Percentiles rank a stretch among this genome's conserved stretches.
Conservation (phyloP, 2,329 filamentous ascomycete genomes). For the Tolypocladium nubicola region DNA sequence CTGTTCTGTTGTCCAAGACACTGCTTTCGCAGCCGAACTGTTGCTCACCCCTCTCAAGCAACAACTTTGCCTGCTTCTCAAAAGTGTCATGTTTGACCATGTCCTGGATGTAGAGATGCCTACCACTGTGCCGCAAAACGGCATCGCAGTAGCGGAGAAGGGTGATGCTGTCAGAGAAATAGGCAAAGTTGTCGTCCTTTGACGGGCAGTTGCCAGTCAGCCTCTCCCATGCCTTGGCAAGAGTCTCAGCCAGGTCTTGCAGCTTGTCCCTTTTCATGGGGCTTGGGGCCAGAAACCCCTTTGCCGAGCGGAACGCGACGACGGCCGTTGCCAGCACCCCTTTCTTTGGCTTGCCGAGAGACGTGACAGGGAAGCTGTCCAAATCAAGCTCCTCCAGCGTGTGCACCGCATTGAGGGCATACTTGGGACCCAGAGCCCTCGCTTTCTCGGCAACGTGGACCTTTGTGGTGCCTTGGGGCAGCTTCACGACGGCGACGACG, state of each 20-base stretch:
- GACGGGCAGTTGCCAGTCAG: conserved; percentile 16
- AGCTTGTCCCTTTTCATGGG: neutral
- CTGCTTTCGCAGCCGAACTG: neutral
- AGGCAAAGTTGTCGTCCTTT: conserved; percentile 13
- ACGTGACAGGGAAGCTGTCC: conserved; percentile 26
- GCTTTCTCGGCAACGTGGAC: conserved; percentile 18
- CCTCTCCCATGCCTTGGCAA: conserved; percentile 18
- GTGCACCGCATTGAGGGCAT: conserved; percentile 28
- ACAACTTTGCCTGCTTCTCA: conserved; percentile 17
- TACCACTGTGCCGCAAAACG: conserved; percentile 14
- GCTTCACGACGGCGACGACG: conserved; percentile 30
- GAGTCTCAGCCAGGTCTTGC: conserved; percentile 6
- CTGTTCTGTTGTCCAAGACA: too few species aligned
- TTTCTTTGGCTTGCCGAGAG: conserved; percentile 34
- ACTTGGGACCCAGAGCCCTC: conserved; percentile 23
- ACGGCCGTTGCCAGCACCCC: conserved; percentile 19
- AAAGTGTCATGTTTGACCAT: conserved; percentile 18
- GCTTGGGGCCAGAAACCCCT: neutral
- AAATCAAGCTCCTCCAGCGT: conserved; percentile 28
- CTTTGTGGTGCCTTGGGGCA: conserved; percentile 20
- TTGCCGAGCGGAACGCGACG: conserved; percentile 2
- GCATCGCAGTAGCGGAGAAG: conserved; percentile 25
- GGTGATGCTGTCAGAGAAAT: conserved; percentile 25
- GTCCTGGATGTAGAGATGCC: conserved; percentile 24
- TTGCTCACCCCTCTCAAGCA: conserved; percentile 5